A percentile compares a stretch with the other conserved stretches of the same genome.
phyloP scores from a whole-genome alignment of 1,284 basidiomycete genomes.

The Xerocomus tenax region DNA sequence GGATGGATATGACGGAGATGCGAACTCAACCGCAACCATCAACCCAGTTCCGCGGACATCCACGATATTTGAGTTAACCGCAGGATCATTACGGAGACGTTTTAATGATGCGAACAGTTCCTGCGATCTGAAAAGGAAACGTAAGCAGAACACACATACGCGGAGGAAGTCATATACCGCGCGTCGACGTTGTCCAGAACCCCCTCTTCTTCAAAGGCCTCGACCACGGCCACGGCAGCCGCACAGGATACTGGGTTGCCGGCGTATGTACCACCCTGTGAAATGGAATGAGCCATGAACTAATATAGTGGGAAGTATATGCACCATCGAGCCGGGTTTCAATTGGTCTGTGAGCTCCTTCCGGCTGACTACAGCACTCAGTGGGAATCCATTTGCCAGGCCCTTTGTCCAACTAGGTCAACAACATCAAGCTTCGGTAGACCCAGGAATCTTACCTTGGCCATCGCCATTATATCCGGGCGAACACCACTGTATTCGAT shows the following conservation, averaged over 20 bases:
- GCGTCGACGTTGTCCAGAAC: constrained; percentile 71
- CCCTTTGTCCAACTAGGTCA: constrained; percentile 41
- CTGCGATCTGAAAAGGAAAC: constrained; percentile 44
- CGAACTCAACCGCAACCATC: constrained; percentile 79
- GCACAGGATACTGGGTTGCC: constrained; percentile 87
- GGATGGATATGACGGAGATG: constrained; percentile 44
- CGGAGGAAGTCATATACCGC: constrained; percentile 38
- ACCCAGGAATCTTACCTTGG: constrained; percentile 50
- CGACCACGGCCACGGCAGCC: constrained; percentile 73
- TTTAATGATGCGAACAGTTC: constrained; percentile 64
- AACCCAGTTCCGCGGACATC: constrained; percentile 74
- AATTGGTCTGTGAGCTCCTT: constrained; percentile 79
- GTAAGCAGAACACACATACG: constrained; percentile 1
- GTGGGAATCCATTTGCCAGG: constrained; percentile 88
- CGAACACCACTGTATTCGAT: constrained; percentile 72
- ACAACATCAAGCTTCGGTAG: not conserved
- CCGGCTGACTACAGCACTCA: constrained; percentile 77
- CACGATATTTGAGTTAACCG: constrained; percentile 50
- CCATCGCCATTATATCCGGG: constrained; percentile 84
- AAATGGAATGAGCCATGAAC: constrained; percentile 5
- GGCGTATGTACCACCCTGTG: constrained; percentile 79
- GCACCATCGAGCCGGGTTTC: constrained; percentile 71
- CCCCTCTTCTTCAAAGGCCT: constrained; percentile 71
- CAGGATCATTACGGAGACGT: constrained; percentile 45
- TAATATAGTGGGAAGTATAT: constrained; percentile 6